phyloP scores from a whole-genome alignment of 2,329 filamentous ascomycete species.

The Grosmannia huntii region DNA sequence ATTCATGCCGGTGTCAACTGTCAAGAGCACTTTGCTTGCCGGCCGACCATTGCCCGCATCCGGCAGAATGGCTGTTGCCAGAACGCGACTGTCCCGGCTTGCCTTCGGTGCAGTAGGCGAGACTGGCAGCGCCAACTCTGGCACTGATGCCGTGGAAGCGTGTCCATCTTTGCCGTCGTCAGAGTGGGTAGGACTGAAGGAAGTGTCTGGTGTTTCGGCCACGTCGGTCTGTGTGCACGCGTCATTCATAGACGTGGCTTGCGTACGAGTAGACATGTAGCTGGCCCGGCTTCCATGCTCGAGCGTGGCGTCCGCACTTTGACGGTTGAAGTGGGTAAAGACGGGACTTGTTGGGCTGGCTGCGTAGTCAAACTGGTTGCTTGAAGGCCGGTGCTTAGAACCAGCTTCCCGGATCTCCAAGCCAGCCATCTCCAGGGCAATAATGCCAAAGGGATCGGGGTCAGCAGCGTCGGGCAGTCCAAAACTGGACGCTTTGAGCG shows the following conservation, averaged over 20 bases:
- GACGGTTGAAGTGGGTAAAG: conserved; percentile 39
- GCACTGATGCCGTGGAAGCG: not conserved
- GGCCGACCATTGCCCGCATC: not conserved
- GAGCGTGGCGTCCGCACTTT: conserved; percentile 51
- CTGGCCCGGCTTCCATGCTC: conserved; percentile 56
- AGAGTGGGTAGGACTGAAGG: conserved; percentile 35
- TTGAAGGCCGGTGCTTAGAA: conserved; percentile 56
- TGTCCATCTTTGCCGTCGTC: conserved; percentile 32
- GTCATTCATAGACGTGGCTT: conserved; percentile 58
- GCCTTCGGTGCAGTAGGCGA: not conserved
- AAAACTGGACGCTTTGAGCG: conserved; percentile 33
- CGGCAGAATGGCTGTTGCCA: not conserved
- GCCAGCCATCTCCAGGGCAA: conserved; percentile 81
- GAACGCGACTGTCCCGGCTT: not conserved
- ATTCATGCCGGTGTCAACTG: not conserved
- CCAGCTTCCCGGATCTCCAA: conserved; percentile 87
- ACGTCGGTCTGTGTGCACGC: conserved; percentile 51
- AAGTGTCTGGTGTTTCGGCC: conserved; percentile 39
- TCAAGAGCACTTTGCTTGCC: not conserved
- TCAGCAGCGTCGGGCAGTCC: conserved; percentile 70
- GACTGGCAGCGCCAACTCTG: not conserved
- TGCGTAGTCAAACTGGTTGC: conserved; percentile 66
- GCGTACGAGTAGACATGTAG: conserved; percentile 59
- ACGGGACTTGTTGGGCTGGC: conserved; percentile 62
- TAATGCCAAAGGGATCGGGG: conserved; percentile 82